Conservation (phyloP, 2,329 filamentous ascomycete genomes). For the Davidsoniella eucalypti region DNA sequence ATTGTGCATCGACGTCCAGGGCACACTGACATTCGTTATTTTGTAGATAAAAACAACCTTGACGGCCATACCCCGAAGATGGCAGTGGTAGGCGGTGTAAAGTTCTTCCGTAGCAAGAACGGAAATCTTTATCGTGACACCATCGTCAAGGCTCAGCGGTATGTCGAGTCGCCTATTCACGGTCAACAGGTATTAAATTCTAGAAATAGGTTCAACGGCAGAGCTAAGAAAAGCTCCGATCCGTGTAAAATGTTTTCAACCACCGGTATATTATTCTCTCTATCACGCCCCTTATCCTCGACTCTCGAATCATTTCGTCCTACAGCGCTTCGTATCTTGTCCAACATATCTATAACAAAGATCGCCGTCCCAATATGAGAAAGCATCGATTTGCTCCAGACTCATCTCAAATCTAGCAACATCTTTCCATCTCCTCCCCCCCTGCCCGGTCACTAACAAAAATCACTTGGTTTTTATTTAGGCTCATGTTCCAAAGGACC, state of each 20-base stretch:
- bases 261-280: conserved; percentile 45
- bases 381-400: neutral
- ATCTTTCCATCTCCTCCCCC: neutral
- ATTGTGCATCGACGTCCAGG: too few species aligned
- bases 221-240: conserved; percentile 51
- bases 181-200: conserved; percentile 23
- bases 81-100: conserved; percentile 56
- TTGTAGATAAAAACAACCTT: conserved; percentile 17
- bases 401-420: neutral
- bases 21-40: conserved; percentile 26
- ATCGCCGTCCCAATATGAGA: neutral
- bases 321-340: neutral
- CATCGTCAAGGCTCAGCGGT: conserved; percentile 61
- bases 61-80: conserved; percentile 55
- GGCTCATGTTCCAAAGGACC: conserved; percentile 76
- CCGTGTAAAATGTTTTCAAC: conserved; percentile 57
- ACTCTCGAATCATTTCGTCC: neutral
- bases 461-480: conserved; percentile 24
- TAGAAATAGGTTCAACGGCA: conserved; percentile 29
- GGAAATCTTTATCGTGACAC: conserved; percentile 72
- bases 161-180: conserved; percentile 23
- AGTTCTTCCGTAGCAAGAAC: conserved; percentile 71
- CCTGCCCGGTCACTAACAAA: conserved; percentile 25
- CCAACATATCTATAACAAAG: neutral
- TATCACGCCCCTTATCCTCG: neutral